phyloP scores from a whole-genome alignment of 164 flowering plant genomes.

The Aristolochia contorta region DNA sequence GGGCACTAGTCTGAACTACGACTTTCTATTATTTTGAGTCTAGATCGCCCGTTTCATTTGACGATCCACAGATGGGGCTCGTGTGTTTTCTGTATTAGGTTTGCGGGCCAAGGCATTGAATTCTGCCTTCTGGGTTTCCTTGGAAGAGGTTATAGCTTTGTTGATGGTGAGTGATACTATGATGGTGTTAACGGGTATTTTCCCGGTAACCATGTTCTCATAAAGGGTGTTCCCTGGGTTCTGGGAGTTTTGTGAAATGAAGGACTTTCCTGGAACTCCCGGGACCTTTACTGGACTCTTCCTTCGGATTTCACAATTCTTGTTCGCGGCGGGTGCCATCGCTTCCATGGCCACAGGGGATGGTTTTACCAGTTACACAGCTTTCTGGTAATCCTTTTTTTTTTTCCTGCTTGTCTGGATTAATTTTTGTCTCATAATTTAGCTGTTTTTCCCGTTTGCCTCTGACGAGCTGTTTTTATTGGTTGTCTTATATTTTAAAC shows the following conservation, averaged over 20 bases:
- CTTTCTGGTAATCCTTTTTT: constrained; percentile 52
- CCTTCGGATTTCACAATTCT: constrained; percentile 46
- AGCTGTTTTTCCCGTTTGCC: neutral
- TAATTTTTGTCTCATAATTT: neutral
- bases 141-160: too few relatives aligned
- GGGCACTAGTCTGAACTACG: too few relatives aligned
- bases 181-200: too few relatives aligned
- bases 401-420: neutral
- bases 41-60: too few relatives aligned
- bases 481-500: neutral
- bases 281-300: constrained; percentile 51
- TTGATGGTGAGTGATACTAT: too few relatives aligned
- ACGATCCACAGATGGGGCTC: too few relatives aligned
- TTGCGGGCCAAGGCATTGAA: too few relatives aligned
- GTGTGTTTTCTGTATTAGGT: too few relatives aligned
- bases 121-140: too few relatives aligned
- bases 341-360: constrained; percentile 42
- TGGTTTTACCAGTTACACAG: constrained; percentile 42
- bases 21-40: too few relatives aligned
- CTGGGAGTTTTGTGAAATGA: constrained; percentile 31
- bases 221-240: neutral
- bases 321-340: constrained; percentile 57
- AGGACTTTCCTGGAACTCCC: constrained; percentile 61
- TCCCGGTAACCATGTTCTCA: too few relatives aligned
- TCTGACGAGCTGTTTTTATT: neutral